Evolutionary conservation across 2,329 filamentous ascomycete genomes (phyloP).

Genomic region (Apiospora malaysiana): DNA sequence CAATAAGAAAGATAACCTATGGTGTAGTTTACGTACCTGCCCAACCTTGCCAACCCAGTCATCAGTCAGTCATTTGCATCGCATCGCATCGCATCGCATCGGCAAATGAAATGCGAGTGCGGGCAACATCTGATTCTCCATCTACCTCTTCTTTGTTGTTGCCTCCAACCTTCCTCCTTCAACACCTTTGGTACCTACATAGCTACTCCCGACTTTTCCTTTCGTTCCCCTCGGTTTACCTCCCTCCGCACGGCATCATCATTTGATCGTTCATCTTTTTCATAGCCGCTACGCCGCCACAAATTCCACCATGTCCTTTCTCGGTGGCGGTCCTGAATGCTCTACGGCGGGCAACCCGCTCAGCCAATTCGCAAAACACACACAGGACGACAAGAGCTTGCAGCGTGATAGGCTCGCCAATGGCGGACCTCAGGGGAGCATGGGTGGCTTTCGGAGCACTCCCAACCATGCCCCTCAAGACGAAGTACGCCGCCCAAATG

Average conservation of each 20-base stretch:
- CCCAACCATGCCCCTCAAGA: conserved; percentile 75
- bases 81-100: conserved; percentile 15
- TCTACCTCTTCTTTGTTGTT: not conserved
- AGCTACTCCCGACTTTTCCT: not conserved
- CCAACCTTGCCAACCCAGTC: not conserved
- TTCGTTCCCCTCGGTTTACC: not conserved
- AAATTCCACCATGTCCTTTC: conserved; percentile 78
- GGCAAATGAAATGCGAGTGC: conserved; percentile 2
- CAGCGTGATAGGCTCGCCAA: conserved; percentile 89
- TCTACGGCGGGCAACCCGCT: conserved; percentile 95
- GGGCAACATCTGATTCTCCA: conserved; percentile 16
- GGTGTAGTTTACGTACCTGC: not conserved
- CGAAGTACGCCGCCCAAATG: conserved; percentile 55
- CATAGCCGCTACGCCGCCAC: conserved; percentile 21
- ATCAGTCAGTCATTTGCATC: no score
- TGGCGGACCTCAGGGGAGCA: conserved; percentile 70
- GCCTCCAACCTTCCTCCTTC: not conserved
- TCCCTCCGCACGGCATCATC: not conserved
- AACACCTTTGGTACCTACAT: not conserved
- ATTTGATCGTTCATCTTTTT: not conserved
- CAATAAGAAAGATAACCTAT: no score
- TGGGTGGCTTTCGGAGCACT: conserved; percentile 79
- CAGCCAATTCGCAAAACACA: conserved; percentile 96
- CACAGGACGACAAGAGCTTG: conserved; percentile 92
- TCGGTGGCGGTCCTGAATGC: conserved; percentile 88